Evolutionary conservation across 495 filamentous ascomycete genomes (phyloP), one percentile per base, ranked within the genome.

Genomic region (Pyrenula aspistea): DNA sequence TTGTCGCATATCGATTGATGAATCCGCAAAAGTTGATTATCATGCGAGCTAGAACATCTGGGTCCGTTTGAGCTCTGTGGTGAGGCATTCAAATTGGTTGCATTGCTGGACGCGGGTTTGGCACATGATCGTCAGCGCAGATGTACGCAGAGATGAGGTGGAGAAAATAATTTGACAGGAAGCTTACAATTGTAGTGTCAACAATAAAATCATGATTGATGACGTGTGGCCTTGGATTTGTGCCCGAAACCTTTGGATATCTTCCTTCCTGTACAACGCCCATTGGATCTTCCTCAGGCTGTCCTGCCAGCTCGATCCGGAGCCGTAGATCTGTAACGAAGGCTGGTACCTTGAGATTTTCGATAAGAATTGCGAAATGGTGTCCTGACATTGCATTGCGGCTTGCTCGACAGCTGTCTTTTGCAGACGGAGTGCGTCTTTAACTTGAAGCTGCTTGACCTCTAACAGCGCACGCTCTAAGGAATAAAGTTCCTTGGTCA

Each of bases 201-300:
- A 53, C 15, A 73, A 55, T 36, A 73, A 56, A 63, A 69, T 71
- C 10, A 60, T 69, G 49, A 73, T 66, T 4, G 66, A 55, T 4
- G 59, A 63, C 20, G 56, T 54, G 57, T 69, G 62, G 21, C 63
- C 62, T 21, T 56, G 60, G n/a, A 48, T 48, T 48, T 48, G 42
- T 48, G 42, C 42, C 19, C 42, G 11, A 48, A 48, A 19, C 11
- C 11, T 48, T 11, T 11, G 11, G 42, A 48, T 11, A 11, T 48
- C 42, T 48, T 48, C 42, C 42, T 11, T 11, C 19, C 11, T 48
- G 42, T 11, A 48, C 42, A 48, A 11, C 19, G 11, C 11, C 42
- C 42, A 48, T 48, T 48, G 42, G 11, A 48, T 48, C 42, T 48
- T 48, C 19, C 42, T 11, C 19, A 48, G 19, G 19, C 11, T 48